Evolutionary conservation across 257 asterid species (phyloP), one percentile per base, ranked within the genome.

Genomic region (Euphrasia confusa): DNA sequence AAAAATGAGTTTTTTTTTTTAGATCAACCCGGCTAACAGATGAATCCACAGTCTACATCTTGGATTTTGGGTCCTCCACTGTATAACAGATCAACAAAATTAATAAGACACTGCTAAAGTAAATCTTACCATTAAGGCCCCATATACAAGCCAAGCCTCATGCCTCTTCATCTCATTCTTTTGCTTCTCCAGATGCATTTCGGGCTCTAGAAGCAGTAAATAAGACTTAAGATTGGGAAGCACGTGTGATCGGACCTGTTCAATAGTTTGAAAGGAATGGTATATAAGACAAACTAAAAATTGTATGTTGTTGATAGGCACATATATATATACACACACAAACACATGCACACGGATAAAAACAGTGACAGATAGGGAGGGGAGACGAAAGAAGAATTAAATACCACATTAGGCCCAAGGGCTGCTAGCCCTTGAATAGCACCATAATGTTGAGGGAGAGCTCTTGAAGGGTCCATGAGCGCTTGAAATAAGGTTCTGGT

Each of bases 81-180:
- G 54, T 14, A 13, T 68, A 62, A 42, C 26, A 42, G 61, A 42
- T 28, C 24, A 33, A 40, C 30, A n/a, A 17, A 60, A 55, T 40
- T 44, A 55, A 55, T 54, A 35, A 15, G 50, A 50, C 30, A 70
- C 10, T 33, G 40, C 15, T 17, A 26, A 61, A 21, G 63, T 56
- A 48, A 10, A 35, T 56, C 77, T 71, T 79, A 93, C 99, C 90
- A 83, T 74, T 66, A 93, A 73, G 50, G 94, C 96, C 71, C 99
- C 99, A 71, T 89, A 85, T 28, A 93, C 95, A 72, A 82, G 87
- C 99, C 97, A 89, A 17, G 99, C 95, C 82, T 89, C 99, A 73
- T 79, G 95, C 78, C 97, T 84, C 81, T 89, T 93, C 76, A 81
- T 74, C 81, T 84, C 91, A 76, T 93, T 89, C 79, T 83, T 93